These are phyloP conservation scores for Rhizopus sp. DNA, from an alignment of 371 early-diverging fungal species.

Conservation along the genomic window DNA sequence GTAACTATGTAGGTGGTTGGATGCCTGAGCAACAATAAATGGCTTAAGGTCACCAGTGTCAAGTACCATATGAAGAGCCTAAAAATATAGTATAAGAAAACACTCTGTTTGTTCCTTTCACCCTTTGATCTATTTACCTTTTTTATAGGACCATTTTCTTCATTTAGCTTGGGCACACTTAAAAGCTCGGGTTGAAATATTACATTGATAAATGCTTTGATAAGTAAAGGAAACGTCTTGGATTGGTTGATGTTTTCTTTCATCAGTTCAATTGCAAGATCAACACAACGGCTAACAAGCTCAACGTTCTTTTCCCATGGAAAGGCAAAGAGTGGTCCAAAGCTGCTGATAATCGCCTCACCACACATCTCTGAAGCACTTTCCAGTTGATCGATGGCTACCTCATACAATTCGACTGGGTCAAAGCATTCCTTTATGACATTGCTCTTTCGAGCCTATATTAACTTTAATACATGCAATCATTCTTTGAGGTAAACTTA, in stretches of 20 bases:
- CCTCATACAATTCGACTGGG: slow-evolving; percentile 29
- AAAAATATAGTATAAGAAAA: neutral
- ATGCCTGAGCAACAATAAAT: slow-evolving; percentile 35
- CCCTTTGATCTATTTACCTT: slow-evolving; percentile 13
- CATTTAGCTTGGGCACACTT: slow-evolving; percentile 26
- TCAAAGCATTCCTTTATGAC: slow-evolving; percentile 23
- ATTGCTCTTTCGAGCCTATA: slow-evolving; percentile 1
- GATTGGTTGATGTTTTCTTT: slow-evolving; percentile 41
- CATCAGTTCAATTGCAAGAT: slow-evolving; percentile 38
- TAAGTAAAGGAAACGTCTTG: slow-evolving; percentile 37
- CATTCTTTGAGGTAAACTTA: neutral
- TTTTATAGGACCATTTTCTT: slow-evolving; percentile 44
- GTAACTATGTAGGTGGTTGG: slow-evolving; percentile 31
- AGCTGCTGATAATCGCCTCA: slow-evolving; percentile 38
- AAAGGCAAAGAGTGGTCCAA: slow-evolving; percentile 29
- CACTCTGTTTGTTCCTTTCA: neutral
- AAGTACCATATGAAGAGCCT: slow-evolving; percentile 35
- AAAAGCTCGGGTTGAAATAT: slow-evolving; percentile 43
- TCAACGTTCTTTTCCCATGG: slow-evolving; percentile 38
- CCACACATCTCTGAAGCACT: slow-evolving; percentile 41
- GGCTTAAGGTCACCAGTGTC: slow-evolving; percentile 43
- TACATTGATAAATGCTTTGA: slow-evolving; percentile 35
- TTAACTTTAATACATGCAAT: neutral
- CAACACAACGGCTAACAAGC: slow-evolving; percentile 27
- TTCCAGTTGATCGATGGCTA: slow-evolving; percentile 47